Evolutionary conservation across 2,329 filamentous ascomycete genomes (phyloP).

Genomic region (Tolypocladium paradoxum): DNA sequence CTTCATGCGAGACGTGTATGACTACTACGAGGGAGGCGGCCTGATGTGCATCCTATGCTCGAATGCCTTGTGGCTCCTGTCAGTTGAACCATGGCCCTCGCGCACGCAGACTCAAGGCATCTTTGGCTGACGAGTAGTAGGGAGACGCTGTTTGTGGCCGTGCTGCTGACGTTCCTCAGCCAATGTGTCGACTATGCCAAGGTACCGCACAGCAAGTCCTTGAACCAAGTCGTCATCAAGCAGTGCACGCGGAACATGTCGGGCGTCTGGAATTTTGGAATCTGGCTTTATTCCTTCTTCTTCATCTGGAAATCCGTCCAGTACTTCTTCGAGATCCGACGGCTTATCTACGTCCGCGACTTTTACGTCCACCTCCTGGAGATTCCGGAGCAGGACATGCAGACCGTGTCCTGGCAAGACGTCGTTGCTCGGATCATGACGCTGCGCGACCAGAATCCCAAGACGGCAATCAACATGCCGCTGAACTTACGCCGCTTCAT

Average conservation of each 20-base stretch:
- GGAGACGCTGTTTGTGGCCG: conserved; percentile 72
- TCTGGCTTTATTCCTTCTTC: conserved; percentile 80
- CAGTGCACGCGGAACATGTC: conserved; percentile 71
- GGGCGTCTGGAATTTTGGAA: conserved; percentile 60
- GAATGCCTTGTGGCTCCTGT: conserved; percentile 62
- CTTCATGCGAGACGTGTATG: conserved; percentile 76
- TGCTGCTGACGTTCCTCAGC: conserved; percentile 71
- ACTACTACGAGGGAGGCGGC: conserved; percentile 74
- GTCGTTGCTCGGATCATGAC: conserved; percentile 78
- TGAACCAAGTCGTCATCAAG: conserved; percentile 48
- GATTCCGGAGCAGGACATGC: conserved; percentile 75
- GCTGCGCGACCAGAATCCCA: conserved; percentile 75
- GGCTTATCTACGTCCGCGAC: conserved; percentile 67
- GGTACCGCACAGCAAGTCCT: conserved; percentile 52
- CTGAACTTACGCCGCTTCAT: conserved; percentile 45
- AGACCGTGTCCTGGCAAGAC: conserved; percentile 90
- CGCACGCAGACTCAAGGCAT: neutral
- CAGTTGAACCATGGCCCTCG: conserved; percentile 22
- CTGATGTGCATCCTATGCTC: conserved; percentile 75
- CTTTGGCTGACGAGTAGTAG: conserved; percentile 25
- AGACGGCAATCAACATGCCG: conserved; percentile 52
- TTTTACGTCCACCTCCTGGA: conserved; percentile 77
- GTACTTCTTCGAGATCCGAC: conserved; percentile 61
- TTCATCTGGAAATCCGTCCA: conserved; percentile 74
- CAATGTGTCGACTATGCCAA: conserved; percentile 78